Evolutionary conservation across 1,139 yeast species (phyloP).

Genomic region (Lipomyces yarrowii): DNA sequence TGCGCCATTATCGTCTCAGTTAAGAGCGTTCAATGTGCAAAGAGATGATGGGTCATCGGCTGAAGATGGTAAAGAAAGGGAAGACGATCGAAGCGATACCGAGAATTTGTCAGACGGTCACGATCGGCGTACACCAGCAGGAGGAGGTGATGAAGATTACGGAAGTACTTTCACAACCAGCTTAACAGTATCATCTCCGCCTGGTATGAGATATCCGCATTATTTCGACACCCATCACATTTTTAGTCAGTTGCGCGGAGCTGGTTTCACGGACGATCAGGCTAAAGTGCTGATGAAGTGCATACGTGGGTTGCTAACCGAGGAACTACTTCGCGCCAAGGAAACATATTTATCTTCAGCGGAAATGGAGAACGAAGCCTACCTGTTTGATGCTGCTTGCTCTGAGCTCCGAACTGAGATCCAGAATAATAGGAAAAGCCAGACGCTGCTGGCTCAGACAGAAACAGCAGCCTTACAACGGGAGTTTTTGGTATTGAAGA

Average conservation of each 20-base stretch:
- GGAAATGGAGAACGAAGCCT: slow-evolving; percentile 41
- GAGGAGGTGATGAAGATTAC: not conserved
- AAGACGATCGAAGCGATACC: not conserved
- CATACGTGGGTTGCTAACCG: slow-evolving; percentile 42
- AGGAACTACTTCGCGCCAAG: slow-evolving; percentile 45
- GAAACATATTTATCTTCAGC: slow-evolving; percentile 31
- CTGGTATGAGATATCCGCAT: slow-evolving; percentile 32
- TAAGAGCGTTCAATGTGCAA: not conserved
- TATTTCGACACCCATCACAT: slow-evolving; percentile 48
- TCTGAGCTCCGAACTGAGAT: slow-evolving; percentile 84
- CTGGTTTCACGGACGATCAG: slow-evolving; percentile 48
- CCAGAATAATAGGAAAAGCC: slow-evolving; percentile 69
- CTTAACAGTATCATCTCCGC: slow-evolving; percentile 12
- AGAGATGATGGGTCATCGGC: not conserved
- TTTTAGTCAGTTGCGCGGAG: slow-evolving; percentile 42
- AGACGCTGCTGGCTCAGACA: slow-evolving; percentile 67
- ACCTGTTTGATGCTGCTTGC: slow-evolving; percentile 89
- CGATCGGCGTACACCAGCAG: not conserved
- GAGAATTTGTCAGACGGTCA: not conserved
- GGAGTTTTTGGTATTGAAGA: slow-evolving; percentile 69
- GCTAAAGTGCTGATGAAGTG: slow-evolving; percentile 46
- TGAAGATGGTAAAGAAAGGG: not conserved
- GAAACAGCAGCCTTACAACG: slow-evolving; percentile 71
- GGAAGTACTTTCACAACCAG: slow-evolving; percentile 4
- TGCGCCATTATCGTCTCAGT: not conserved